These are phyloP conservation scores for Mortierella sp. DNA, from an alignment of 371 early-diverging fungal species.

Conservation along the genomic window DNA sequence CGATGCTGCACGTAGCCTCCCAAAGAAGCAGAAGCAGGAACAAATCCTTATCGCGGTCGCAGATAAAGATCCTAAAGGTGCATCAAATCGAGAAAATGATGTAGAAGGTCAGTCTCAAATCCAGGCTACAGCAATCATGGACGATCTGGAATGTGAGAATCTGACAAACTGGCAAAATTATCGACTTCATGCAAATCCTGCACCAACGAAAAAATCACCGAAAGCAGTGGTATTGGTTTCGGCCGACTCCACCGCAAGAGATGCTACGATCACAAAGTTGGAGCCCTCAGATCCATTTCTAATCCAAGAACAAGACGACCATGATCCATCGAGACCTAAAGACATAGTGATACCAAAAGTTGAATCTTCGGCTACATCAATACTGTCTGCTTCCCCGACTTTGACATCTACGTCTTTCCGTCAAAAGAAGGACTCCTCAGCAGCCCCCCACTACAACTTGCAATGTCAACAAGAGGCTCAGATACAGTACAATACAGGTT, in stretches of 20 bases:
- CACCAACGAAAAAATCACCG: neutral
- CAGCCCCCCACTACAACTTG: neutral
- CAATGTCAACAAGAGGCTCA: constrained; percentile 4
- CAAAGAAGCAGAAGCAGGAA: neutral
- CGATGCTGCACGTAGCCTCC: neutral
- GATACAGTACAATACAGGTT: neutral
- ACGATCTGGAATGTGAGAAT: constrained; percentile 9
- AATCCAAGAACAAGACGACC: neutral
- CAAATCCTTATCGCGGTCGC: constrained; percentile 7
- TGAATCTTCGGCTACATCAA: constrained; percentile 1
- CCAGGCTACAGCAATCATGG: constrained; percentile 28
- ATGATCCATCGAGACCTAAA: neutral
- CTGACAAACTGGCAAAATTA: neutral
- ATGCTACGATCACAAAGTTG: neutral
- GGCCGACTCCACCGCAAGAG: neutral
- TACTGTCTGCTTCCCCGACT: constrained; percentile 15
- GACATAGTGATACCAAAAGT: neutral
- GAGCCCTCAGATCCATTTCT: constrained; percentile 4
- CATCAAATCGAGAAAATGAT: neutral
- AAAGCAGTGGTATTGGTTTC: neutral
- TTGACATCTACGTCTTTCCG: neutral
- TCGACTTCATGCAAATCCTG: neutral
- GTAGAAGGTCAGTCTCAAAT: constrained; percentile 10
- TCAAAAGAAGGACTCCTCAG: neutral
- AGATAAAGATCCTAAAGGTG: neutral